Percentiles rank a stretch among this genome's conserved stretches.
These are phyloP conservation scores for Vigna unguiculata DNA, from an alignment of 306 rosid genomes.

Conservation along the genomic window DNA sequence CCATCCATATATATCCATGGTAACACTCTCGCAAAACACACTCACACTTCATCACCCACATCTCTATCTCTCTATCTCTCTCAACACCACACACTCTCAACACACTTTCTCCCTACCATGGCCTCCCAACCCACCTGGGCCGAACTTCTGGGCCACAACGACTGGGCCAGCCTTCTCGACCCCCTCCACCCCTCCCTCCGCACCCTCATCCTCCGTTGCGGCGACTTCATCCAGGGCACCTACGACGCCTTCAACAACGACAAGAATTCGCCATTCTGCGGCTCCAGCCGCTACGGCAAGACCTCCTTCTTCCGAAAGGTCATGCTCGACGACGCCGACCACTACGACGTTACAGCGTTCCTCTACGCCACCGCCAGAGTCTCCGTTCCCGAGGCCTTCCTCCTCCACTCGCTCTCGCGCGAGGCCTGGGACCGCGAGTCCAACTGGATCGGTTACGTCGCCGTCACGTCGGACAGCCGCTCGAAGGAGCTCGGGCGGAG, in stretches of 20 bases:
- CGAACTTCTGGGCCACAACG: constrained; percentile 55
- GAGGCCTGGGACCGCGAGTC: constrained; percentile 80
- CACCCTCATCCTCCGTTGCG: constrained; percentile 65
- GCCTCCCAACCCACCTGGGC: constrained; percentile 52
- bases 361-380: constrained; percentile 76
- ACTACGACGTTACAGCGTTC: constrained; percentile 54
- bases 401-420: constrained; percentile 62
- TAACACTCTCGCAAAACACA: no score
- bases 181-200: constrained; percentile 65
- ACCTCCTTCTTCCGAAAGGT: constrained; percentile 64
- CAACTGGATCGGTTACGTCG: constrained; percentile 79
- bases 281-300: constrained; percentile 72
- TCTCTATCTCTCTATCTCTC: background rate
- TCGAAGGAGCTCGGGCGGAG: constrained; percentile 53
- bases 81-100: background rate
- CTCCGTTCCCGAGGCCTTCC: constrained; percentile 59
- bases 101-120: background rate
- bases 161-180: constrained; percentile 64
- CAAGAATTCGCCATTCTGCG: constrained; percentile 66
- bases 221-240: constrained; percentile 76
- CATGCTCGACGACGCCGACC: constrained; percentile 49
- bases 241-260: constrained; percentile 80
- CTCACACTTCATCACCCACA: no score
- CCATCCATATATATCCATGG: no score
- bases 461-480: constrained; percentile 57